Conservation (phyloP, 768 basidiomycete genomes). For the Tylopilus sp. region DNA sequence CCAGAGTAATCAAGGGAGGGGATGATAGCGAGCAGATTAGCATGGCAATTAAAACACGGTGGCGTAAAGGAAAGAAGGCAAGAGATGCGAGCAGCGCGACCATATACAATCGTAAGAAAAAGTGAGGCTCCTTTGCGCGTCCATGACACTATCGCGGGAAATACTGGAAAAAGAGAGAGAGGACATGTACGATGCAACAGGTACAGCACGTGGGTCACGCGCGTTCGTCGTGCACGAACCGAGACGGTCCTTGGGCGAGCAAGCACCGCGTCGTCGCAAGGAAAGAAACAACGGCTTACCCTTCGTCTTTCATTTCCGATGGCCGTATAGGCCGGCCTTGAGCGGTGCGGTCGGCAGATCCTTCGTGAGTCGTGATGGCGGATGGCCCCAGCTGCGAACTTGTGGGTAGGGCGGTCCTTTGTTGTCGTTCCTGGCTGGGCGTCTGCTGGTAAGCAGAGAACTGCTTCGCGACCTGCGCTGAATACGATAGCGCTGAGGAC, state of each 20-base stretch:
- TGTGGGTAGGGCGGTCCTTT: constrained; percentile 30
- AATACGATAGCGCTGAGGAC: constrained; percentile 46
- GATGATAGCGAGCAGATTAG: constrained; percentile 28
- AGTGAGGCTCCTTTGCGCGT: constrained; percentile 18
- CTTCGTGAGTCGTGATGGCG: constrained; percentile 36
- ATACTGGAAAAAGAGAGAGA: constrained; percentile 5
- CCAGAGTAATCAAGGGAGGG: constrained; percentile 23
- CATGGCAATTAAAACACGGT: constrained; percentile 22
- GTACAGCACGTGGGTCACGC: constrained; percentile 2
- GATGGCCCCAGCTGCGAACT: constrained; percentile 27
- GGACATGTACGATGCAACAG: constrained; percentile 12
- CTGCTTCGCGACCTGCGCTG: constrained; percentile 62
- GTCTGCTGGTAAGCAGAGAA: constrained; percentile 64
- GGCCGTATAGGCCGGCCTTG: constrained; percentile 57
- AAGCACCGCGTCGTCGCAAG: constrained; percentile 16
- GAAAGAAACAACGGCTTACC: constrained; percentile 50
- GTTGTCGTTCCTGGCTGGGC: constrained; percentile 61
- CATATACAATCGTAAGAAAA: constrained; percentile 17
- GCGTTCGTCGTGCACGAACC: constrained; percentile 9
- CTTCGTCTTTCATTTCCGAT: constrained; percentile 77
- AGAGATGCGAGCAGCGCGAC: constrained; percentile 14
- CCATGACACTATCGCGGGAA: constrained; percentile 25
- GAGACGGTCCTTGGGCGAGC: constrained; percentile 8
- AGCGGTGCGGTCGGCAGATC: constrained; percentile 31
- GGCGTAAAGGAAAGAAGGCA: constrained; percentile 10